Evolutionary conservation across 106 monocot genomes (phyloP).

Genomic region (Gastrodia elata): DNA sequence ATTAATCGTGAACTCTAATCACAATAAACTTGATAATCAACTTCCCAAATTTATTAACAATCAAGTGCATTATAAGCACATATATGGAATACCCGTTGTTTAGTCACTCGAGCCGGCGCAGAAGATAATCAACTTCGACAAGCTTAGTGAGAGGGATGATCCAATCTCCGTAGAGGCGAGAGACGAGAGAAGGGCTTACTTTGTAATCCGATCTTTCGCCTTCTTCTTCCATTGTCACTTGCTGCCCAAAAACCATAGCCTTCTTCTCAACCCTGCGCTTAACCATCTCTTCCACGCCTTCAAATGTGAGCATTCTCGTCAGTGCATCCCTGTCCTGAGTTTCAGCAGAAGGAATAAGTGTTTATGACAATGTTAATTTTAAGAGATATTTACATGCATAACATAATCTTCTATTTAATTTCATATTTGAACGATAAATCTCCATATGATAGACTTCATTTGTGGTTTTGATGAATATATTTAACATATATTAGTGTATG

Average conservation of each 20-base stretch:
- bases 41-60: too few species aligned
- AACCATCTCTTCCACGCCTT: constrained; percentile 70
- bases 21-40: too few species aligned
- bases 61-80: too few species aligned
- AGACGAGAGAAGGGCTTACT: constrained; percentile 35
- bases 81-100: not conserved
- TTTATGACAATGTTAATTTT: too few species aligned
- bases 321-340: constrained; percentile 59
- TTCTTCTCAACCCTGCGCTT: constrained; percentile 83
- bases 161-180: constrained; percentile 62
- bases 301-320: constrained; percentile 83
- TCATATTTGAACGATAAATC: too few species aligned
- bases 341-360: not conserved
- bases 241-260: constrained; percentile 64
- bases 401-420: too few species aligned
- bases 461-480: too few species aligned
- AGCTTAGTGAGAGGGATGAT: constrained; percentile 84
- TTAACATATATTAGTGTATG: too few species aligned
- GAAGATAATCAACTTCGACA: constrained; percentile 85
- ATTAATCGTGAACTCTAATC: too few species aligned
- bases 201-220: not conserved
- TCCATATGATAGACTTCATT: too few species aligned
- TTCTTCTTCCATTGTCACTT: constrained; percentile 39
- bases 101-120: constrained; percentile 58
- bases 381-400: too few species aligned